Evolutionary conservation across 805 yeast species (phyloP).

Genomic region (Pichia membranifaciens): DNA sequence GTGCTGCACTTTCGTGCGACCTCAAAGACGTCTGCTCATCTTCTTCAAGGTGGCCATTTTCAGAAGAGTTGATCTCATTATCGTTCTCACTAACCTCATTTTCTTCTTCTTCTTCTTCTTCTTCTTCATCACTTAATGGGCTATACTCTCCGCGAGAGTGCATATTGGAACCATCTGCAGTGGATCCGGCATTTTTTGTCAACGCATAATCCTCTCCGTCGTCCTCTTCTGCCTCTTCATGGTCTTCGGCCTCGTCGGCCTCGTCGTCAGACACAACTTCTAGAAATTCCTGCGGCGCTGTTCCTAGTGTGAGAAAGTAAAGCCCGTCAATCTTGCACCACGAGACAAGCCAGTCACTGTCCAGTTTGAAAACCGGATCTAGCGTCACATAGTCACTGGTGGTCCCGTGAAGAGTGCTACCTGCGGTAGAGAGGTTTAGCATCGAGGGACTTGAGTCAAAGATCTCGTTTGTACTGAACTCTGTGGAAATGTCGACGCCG

Average conservation of each 20-base stretch:
- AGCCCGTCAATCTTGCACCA: constrained; percentile 25
- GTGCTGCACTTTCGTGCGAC: neutral
- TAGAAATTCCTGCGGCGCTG: constrained; percentile 12
- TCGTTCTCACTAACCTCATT: constrained; percentile 4
- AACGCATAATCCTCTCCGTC: constrained; percentile 5
- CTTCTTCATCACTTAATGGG: constrained; percentile 1
- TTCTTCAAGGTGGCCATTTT: neutral
- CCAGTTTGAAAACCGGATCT: constrained; percentile 27
- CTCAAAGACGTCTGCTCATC: neutral
- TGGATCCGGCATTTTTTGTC: constrained; percentile 9
- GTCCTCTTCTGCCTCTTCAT: constrained; percentile 8
- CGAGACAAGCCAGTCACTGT: constrained; percentile 26
- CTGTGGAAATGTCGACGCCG: constrained; percentile 6
- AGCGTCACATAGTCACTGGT: constrained; percentile 13
- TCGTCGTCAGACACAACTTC: constrained; percentile 30
- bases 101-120: constrained; percentile 3
- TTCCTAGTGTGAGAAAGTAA: constrained; percentile 17
- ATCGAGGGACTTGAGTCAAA: neutral
- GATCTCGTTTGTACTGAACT: neutral
- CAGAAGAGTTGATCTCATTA: constrained; percentile 1
- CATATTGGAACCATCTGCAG: constrained; percentile 2
- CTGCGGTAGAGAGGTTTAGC: neutral
- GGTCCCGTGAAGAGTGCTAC: neutral
- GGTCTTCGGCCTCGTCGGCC: constrained; percentile 22
- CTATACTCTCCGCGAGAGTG: neutral